phyloP scores from a whole-genome alignment of 2,329 filamentous ascomycete genomes.

The Aspergillus sp. region DNA sequence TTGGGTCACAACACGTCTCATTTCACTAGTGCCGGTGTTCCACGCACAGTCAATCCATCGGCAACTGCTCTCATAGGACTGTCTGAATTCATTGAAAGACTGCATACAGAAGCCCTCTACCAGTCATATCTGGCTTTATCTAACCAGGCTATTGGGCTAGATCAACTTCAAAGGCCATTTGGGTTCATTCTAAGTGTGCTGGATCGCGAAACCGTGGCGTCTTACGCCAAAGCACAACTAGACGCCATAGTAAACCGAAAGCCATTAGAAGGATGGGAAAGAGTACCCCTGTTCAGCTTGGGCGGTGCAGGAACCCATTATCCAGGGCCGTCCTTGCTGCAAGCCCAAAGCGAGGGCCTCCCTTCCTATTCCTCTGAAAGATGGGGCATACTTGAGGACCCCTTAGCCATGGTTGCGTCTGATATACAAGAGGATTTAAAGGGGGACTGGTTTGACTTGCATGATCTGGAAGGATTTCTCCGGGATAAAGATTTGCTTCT shows the following conservation, averaged over 20 bases:
- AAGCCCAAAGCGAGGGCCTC: too few species aligned
- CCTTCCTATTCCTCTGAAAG: constrained; percentile 3
- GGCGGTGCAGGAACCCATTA: constrained; percentile 21
- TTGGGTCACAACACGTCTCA: neutral
- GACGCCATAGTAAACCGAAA: constrained; percentile 11
- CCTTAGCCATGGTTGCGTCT: constrained; percentile 6
- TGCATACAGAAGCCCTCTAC: constrained; percentile 15
- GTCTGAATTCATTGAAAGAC: constrained; percentile 12
- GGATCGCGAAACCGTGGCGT: constrained; percentile 9
- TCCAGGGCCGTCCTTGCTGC: constrained; percentile 3
- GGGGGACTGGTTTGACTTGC: constrained; percentile 21
- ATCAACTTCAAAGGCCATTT: constrained; percentile 14
- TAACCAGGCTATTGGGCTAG: constrained; percentile 8
- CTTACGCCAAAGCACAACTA: constrained; percentile 14
- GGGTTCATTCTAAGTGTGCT: constrained; percentile 16
- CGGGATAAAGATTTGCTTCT: constrained; percentile 11
- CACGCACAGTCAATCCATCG: too few species aligned
- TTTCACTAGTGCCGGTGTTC: too few species aligned
- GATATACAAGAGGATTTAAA: constrained; percentile 11
- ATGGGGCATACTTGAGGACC: constrained; percentile 9
- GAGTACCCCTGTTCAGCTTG: constrained; percentile 19
- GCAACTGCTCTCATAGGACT: constrained; percentile 11
- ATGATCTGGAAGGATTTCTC: constrained; percentile 17
- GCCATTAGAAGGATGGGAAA: constrained; percentile 13
- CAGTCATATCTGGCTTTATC: constrained; percentile 13